Evolutionary conservation across 2,329 filamentous ascomycete genomes (phyloP).

Genomic region (Ambrosiella cleistominuta): DNA sequence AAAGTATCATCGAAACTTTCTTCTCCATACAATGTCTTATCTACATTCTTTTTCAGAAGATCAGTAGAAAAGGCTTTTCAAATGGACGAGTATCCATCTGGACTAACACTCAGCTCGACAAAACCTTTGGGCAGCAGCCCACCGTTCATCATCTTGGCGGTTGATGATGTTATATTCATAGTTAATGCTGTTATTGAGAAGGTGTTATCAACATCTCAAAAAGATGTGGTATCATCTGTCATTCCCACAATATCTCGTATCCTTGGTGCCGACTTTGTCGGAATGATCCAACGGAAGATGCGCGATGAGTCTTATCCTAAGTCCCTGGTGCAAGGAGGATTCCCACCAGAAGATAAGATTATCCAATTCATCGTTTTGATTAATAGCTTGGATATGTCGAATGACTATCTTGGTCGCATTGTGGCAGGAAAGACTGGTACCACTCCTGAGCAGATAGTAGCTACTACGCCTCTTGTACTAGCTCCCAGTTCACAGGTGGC

Average conservation of each 20-base stretch:
- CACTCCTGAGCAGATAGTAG: constrained; percentile 20
- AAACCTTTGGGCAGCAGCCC: constrained; percentile 58
- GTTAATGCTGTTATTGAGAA: constrained; percentile 82
- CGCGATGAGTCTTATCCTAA: constrained; percentile 86
- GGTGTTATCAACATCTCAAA: constrained; percentile 70
- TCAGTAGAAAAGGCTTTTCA: constrained; percentile 97
- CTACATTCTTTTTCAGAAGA: constrained; percentile 88
- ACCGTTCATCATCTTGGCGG: constrained; percentile 83
- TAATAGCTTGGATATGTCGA: constrained; percentile 86
- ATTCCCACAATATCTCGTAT: constrained; percentile 65
- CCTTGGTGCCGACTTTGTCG: constrained; percentile 75
- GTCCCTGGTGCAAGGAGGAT: constrained; percentile 55
- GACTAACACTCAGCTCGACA: constrained; percentile 58
- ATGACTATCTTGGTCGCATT: constrained; percentile 80
- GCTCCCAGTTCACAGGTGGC: constrained; percentile 29
- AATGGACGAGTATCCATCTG: constrained; percentile 70
- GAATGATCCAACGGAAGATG: constrained; percentile 97
- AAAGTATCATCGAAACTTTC: constrained; percentile 63
- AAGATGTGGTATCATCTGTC: constrained; percentile 58
- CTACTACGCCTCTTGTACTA: background rate
- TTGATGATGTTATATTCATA: constrained; percentile 99
- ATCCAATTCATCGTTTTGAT: constrained; percentile 81
- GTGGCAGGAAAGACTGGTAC: constrained; percentile 47
- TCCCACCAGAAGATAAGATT: constrained; percentile 76
- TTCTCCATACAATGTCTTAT: constrained; percentile 76